Percentiles rank a stretch among this genome's conserved stretches.
These are phyloP conservation scores for Parmelia sp. DNA, from an alignment of 495 filamentous ascomycete genomes.

Conservation along the genomic window DNA sequence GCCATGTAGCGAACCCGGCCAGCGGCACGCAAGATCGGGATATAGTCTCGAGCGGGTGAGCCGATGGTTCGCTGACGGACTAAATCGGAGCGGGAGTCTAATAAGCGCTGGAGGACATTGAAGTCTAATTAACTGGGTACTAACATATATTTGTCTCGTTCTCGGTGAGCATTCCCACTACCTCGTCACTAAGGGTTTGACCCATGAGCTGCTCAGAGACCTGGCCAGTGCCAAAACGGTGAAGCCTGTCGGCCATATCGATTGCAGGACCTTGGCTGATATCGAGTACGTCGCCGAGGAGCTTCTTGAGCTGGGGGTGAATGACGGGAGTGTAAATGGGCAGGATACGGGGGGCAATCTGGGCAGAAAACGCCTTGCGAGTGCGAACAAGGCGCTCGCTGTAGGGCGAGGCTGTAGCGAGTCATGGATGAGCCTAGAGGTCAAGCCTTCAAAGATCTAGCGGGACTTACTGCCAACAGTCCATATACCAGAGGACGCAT, in stretches of 20 bases:
- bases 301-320: slow-evolving; percentile 2
- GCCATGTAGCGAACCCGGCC: slow-evolving; percentile 6
- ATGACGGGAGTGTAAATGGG: slow-evolving; percentile 2
- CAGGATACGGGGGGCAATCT: slow-evolving; percentile 4
- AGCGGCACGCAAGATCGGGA: slow-evolving; percentile 1
- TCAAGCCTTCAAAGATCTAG: neutral
- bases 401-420: slow-evolving; percentile 1
- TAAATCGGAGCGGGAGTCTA: neutral
- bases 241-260: neutral
- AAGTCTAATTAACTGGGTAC: too few relatives aligned
- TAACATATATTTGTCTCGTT: slow-evolving; percentile 2
- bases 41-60: slow-evolving; percentile 6
- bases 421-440: neutral
- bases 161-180: neutral
- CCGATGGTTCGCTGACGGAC: slow-evolving; percentile 1
- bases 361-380: slow-evolving; percentile 4
- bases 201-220: slow-evolving; percentile 6
- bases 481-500: slow-evolving; percentile 5
- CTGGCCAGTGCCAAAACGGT: slow-evolving; percentile 4
- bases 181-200: slow-evolving; percentile 1
- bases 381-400: slow-evolving; percentile 1
- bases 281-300: slow-evolving; percentile 6
- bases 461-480: slow-evolving; percentile 3
- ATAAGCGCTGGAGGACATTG: too few relatives aligned
- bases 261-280: slow-evolving; percentile 3